Evolutionary conservation across 257 asterid species (phyloP), one percentile per base, ranked within the genome.

Genomic region (Solanum medicagineum): DNA sequence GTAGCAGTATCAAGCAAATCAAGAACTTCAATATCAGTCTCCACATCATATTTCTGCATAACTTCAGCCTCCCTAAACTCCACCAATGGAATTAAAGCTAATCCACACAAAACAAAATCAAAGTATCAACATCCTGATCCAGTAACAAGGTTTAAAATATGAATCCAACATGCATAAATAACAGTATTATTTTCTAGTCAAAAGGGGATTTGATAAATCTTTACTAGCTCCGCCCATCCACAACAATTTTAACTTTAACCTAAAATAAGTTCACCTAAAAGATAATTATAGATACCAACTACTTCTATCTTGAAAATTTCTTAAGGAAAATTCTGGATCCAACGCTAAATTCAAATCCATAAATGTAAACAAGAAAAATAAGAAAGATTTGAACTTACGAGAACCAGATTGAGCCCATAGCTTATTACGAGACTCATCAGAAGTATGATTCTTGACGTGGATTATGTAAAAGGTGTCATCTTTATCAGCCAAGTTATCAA

Each of bases 1-100:
- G 92, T 9, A 62, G 93, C 95, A 55, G 98, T 94, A 83, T 96
- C 99, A 20, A 96, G 98, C 87, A 85, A 85, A 84, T 96, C 99
- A 57, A 96, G 97, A 79, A 96, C 86, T 71, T 96, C 99, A 9
- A 92, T 86, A 87, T 94, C 98, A 51, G 83, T 82, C 45, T 91
- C 83, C 56, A 93, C 86, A 2, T 87, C 94, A 85, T 96, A 93
- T 86, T 93, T 93, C 83, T 92, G 87, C 97, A 96, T 84, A 84
- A 92, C 90, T 40, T 90, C 93, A 7, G 97, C 92, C 81, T 92
- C 94, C 20, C 98, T 96, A 90, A 95, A 95, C 89, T 94, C 98
- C 81, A 2, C 89, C 91, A 94, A 74, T 0, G 98, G 98, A 69
- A 96, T 95, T 73, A 96, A 89, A 85, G 99, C 98, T 96, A 51